A percentile compares a stretch with the other conserved stretches of the same genome.
Conservation (phyloP, 108 stramenopile species). For the Bacterosira constricta region DNA sequence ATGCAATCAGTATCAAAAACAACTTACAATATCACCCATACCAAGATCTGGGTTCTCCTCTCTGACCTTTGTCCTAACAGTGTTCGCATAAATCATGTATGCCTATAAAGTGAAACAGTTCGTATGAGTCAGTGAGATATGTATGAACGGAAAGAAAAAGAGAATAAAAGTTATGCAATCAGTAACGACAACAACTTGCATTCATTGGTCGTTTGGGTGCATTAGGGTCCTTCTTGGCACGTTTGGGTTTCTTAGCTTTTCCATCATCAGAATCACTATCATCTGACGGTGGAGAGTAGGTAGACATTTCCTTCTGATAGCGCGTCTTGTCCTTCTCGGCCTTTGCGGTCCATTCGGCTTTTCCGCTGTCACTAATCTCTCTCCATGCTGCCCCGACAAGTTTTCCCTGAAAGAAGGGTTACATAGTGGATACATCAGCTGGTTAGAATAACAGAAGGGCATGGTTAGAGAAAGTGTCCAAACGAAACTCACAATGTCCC, state of each 20-base stretch:
- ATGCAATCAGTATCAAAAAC: neutral
- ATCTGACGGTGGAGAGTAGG: constrained; percentile 27
- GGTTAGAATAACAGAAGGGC: neutral
- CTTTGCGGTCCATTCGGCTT: constrained; percentile 59
- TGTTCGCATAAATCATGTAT: constrained; percentile 70
- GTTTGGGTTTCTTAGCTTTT: neutral
- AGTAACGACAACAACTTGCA: constrained; percentile 50
- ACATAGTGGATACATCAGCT: neutral
- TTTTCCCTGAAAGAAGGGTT: constrained; percentile 39
- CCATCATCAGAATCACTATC: constrained; percentile 33
- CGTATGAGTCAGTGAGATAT: neutral
- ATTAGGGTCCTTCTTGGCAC: constrained; percentile 64
- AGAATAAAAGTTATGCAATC: neutral
- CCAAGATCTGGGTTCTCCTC: constrained; percentile 71
- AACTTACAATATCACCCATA: constrained; percentile 59
- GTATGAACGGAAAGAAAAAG: neutral
- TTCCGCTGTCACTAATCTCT: constrained; percentile 50
- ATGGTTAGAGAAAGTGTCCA: neutral
- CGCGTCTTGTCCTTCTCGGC: constrained; percentile 66
- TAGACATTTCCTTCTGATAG: constrained; percentile 60
- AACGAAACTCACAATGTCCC: constrained; percentile 61
- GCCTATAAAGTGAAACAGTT: constrained; percentile 11
- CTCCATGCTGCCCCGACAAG: constrained; percentile 57
- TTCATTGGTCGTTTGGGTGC: constrained; percentile 59
- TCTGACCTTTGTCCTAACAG: constrained; percentile 63